phyloP scores from a whole-genome alignment of 202 grass and related monocot genomes.

The Carex arenaria region DNA sequence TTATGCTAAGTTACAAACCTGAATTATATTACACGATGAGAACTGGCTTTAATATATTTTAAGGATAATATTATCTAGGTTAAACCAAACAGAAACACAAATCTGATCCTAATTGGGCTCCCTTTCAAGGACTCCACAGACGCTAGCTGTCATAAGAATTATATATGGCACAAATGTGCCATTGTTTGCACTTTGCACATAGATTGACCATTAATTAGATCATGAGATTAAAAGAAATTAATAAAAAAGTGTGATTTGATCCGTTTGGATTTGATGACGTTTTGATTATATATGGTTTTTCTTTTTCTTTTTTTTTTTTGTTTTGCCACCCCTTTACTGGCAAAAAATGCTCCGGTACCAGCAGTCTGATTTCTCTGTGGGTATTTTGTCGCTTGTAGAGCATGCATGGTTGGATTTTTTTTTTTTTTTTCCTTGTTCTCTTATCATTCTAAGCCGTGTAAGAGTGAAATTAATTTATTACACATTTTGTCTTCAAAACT shows the following conservation, averaged over 20 bases:
- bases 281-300: background rate
- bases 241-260: background rate
- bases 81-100: background rate
- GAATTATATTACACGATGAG: background rate
- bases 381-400: background rate
- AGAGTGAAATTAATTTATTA: background rate
- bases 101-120: background rate
- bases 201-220: too few relatives aligned
- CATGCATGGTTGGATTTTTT: background rate
- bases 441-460: background rate
- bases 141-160: background rate
- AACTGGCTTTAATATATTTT: background rate
- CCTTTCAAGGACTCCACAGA: background rate
- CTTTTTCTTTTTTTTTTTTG: background rate
- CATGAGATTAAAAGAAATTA: background rate
- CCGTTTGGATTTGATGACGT: background rate
- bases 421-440: background rate
- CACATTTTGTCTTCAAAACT: conserved; percentile 9
- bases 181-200: background rate
- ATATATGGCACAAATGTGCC: background rate
- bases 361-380: background rate
- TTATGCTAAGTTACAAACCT: background rate
- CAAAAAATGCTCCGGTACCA: background rate
- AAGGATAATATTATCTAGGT: background rate
- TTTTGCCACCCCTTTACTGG: background rate